Percentiles rank a stretch among this genome's conserved stretches.
These are phyloP conservation scores for Petunia axillaris DNA, from an alignment of 257 asterid genomes.

Conservation along the genomic window DNA sequence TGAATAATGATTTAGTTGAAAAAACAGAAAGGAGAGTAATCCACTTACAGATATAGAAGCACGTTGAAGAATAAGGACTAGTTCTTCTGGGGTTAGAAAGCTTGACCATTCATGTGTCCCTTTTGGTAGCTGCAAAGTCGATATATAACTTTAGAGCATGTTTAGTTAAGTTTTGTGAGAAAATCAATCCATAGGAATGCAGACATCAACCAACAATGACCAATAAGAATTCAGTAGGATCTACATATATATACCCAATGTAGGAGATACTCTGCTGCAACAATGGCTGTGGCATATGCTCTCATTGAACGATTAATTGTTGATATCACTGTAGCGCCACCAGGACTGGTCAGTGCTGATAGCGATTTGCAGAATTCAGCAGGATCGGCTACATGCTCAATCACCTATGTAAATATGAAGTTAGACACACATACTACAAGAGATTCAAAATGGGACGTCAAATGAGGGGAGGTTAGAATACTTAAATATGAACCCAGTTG, in stretches of 20 bases:
- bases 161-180: background rate
- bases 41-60: slow-evolving; percentile 70
- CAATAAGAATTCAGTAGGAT: background rate
- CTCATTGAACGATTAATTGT: slow-evolving; percentile 92
- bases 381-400: slow-evolving; percentile 94
- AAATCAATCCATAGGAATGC: background rate
- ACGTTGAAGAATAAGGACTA: slow-evolving; percentile 69
- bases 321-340: slow-evolving; percentile 86
- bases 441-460: background rate
- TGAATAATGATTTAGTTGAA: background rate
- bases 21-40: background rate
- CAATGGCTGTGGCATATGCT: slow-evolving; percentile 86
- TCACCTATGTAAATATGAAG: slow-evolving; percentile 56
- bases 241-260: slow-evolving; percentile 65
- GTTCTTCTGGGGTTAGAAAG: slow-evolving; percentile 87
- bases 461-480: background rate
- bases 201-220: background rate
- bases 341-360: slow-evolving; percentile 65
- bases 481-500: background rate
- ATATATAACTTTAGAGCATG: slow-evolving; percentile 9
- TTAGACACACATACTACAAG: background rate
- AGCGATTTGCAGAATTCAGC: slow-evolving; percentile 87
- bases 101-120: slow-evolving; percentile 92
- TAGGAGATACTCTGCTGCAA: slow-evolving; percentile 76
- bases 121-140: slow-evolving; percentile 60